Percentiles rank a stretch among this genome's conserved stretches.
Conservation (phyloP, 768 basidiomycete species). For the Daedalea quercina region DNA sequence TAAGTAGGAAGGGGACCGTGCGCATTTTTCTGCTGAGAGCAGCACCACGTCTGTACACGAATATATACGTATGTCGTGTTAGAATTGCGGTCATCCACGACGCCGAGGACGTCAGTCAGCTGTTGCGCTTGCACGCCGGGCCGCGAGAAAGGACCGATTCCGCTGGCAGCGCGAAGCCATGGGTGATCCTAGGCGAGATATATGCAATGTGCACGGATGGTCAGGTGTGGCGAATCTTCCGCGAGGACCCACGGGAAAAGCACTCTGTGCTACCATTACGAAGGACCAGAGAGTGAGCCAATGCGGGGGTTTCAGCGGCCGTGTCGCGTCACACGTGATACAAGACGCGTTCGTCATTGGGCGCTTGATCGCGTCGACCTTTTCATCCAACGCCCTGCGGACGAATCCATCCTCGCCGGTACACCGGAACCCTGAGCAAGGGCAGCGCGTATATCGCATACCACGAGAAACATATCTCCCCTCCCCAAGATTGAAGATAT, state of each 20-base stretch:
- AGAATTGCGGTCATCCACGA: neutral
- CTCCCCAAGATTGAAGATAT: constrained; percentile 18
- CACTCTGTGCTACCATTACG: too few relatives aligned
- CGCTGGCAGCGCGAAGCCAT: too few relatives aligned
- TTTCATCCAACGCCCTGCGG: constrained; percentile 9
- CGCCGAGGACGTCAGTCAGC: neutral
- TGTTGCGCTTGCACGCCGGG: too few relatives aligned
- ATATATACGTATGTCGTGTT: neutral
- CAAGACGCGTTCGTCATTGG: neutral
- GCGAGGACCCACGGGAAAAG: too few relatives aligned
- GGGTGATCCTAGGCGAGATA: too few relatives aligned
- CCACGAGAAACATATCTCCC: neutral
- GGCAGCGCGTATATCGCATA: neutral
- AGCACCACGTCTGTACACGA: neutral
- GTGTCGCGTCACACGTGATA: neutral
- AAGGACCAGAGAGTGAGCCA: too few relatives aligned
- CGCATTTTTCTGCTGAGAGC: neutral
- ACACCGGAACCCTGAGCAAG: constrained; percentile 1
- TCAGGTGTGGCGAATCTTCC: too few relatives aligned
- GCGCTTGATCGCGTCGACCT: neutral
- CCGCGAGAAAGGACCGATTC: too few relatives aligned
- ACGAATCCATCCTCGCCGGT: constrained; percentile 19
- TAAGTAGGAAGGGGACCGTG: neutral
- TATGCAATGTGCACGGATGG: too few relatives aligned
- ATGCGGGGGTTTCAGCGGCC: too few relatives aligned